Base-by-base conservation (phyloP, 352 stramenopile species). In the Heterotrichella gracilis region DNA sequence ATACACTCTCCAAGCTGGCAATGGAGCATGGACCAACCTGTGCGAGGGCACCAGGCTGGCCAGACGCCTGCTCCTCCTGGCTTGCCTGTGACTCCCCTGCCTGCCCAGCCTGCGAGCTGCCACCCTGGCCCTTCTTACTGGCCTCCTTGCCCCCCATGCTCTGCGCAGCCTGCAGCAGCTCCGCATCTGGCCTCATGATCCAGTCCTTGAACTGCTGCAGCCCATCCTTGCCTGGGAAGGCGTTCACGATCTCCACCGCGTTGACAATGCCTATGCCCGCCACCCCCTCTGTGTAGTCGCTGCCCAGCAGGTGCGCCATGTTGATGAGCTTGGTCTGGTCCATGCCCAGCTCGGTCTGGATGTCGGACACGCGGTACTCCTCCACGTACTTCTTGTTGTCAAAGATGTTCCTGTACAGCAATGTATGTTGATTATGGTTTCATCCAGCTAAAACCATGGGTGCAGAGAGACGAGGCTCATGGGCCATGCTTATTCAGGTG, bases 371-470 rank as follows among this genome's bases (percentile, higher is more conserved):
- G 25, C 81, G 84, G 76, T 98, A 99, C 0, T 84, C 89, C 79
- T 98, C 91, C 3, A 98, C 92, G 76, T 92, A 98, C 73, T 95
- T 96, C 69, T 93, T 82, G 71, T 97, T 86, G 70, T 96, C 86
- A 72, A 99, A 99, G 73, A 99, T 97, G 75, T 99, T 98, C 73
- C 95, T 95, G 79, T 97, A 98, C n/a, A n/a, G n/a, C n/a, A n/a
- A n/a, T n/a, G n/a, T n/a, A n/a, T n/a, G n/a, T n/a, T n/a, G n/a
- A n/a, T n/a, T n/a, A n/a, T n/a, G n/a, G n/a, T n/a, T n/a, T n/a
- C n/a, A n/a, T n/a, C n/a, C n/a, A n/a, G n/a, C n/a, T n/a, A n/a
- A n/a, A n/a, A n/a, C n/a, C n/a, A n/a, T n/a, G n/a, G n/a, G n/a
- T n/a, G n/a, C n/a, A n/a, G n/a, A n/a, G n/a, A n/a, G n/a, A n/a